These are phyloP conservation scores for Diaporthe ampelina DNA, from an alignment of 2,329 filamentous ascomycete genomes.

Conservation along the genomic window DNA sequence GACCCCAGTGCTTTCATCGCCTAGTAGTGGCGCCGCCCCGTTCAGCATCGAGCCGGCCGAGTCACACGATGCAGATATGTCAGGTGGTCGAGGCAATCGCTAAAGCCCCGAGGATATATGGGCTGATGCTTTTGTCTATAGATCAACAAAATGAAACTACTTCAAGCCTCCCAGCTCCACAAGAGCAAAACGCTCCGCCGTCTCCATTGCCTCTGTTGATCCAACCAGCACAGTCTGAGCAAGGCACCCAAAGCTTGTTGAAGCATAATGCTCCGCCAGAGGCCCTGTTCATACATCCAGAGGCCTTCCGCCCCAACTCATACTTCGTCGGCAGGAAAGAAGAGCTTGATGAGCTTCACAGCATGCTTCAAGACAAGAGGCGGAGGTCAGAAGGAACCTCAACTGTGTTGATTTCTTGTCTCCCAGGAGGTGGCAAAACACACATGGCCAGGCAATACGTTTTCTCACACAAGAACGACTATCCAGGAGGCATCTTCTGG, in stretches of 20 bases:
- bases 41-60: slow-evolving; percentile 27
- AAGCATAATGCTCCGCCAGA: slow-evolving; percentile 36
- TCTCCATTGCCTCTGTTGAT: slow-evolving; percentile 42
- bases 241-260: slow-evolving; percentile 3
- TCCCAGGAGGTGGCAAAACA: slow-evolving; percentile 77
- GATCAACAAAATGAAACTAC: slow-evolving; percentile 39
- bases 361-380: slow-evolving; percentile 69
- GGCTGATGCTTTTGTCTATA: slow-evolving; percentile 45
- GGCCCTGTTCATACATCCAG: slow-evolving; percentile 61
- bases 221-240: slow-evolving; percentile 17
- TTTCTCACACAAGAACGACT: slow-evolving; percentile 70
- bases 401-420: slow-evolving; percentile 74
- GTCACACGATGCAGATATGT: slow-evolving; percentile 2
- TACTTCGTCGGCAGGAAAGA: slow-evolving; percentile 73
- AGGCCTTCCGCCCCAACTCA: slow-evolving; percentile 73
- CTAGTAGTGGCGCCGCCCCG: slow-evolving; percentile 16
- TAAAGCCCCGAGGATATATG: slow-evolving; percentile 33
- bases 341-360: slow-evolving; percentile 70
- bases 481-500: slow-evolving; percentile 79
- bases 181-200: slow-evolving; percentile 34
- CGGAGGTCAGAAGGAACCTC: slow-evolving; percentile 70
- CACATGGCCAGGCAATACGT: slow-evolving; percentile 78
- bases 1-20: background rate
- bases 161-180: slow-evolving; percentile 28
- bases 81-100: slow-evolving; percentile 38